These are phyloP conservation scores for Linnemannia hyalina DNA, from an alignment of 192 early-diverging fungal genomes.

Conservation along the genomic window DNA sequence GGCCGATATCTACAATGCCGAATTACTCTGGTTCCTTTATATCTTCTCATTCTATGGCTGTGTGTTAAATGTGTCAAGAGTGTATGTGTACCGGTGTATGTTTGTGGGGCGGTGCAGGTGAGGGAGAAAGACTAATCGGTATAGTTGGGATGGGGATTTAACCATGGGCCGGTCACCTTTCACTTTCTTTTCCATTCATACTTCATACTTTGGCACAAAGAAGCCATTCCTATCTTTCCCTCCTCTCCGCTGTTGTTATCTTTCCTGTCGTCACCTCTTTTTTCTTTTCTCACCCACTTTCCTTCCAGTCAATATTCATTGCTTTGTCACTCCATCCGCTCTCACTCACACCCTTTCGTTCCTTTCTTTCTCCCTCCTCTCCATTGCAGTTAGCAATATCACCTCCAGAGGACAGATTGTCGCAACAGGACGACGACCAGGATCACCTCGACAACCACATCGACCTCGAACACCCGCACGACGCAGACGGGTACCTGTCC, in stretches of 20 bases:
- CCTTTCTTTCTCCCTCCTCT: neutral
- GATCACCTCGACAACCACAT: constrained; percentile 9
- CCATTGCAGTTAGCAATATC: constrained; percentile 29
- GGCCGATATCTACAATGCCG: neutral
- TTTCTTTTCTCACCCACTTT: neutral
- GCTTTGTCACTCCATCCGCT: neutral
- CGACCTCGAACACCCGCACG: constrained; percentile 5
- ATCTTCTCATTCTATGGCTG: neutral
- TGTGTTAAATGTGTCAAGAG: neutral
- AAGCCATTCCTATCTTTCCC: neutral
- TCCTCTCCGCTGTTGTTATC: neutral
- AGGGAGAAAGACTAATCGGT: neutral
- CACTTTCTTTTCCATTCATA: neutral
- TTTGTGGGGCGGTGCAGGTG: neutral
- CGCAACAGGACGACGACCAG: constrained; percentile 1
- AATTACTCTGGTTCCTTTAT: neutral
- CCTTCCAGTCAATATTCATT: neutral
- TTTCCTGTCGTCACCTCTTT: neutral
- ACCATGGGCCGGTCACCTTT: no score
- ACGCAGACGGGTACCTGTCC: constrained; percentile 45
- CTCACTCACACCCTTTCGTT: neutral
- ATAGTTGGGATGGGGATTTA: neutral
- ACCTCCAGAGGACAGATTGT: constrained; percentile 18
- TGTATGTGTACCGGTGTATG: neutral
- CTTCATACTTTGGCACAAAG: neutral